Percentiles rank a stretch among this genome's conserved stretches.
phyloP scores from a whole-genome alignment of 805 yeast species.

The Wickerhamiella domercqiae region DNA sequence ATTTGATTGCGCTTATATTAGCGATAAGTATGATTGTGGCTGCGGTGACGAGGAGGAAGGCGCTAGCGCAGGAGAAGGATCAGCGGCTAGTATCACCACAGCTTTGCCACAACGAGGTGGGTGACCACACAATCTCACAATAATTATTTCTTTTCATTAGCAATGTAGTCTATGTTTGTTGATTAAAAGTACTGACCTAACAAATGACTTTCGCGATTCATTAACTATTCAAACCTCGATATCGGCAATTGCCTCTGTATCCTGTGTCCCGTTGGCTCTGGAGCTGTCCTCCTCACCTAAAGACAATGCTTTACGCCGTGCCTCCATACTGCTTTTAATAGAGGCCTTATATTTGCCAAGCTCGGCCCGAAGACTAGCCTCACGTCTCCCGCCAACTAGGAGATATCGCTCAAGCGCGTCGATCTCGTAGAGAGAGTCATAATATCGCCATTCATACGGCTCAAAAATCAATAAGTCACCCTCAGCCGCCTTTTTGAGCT shows the following conservation, averaged over 20 bases:
- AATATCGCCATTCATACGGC: conserved; percentile 17
- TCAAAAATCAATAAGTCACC: conserved; percentile 4
- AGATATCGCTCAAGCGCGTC: conserved; percentile 5
- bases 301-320: conserved; percentile 3
- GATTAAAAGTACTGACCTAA: no score
- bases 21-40: conserved; percentile 93
- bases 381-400: conserved; percentile 13
- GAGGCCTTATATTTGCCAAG: conserved; percentile 1
- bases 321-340: conserved; percentile 3
- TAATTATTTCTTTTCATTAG: no score
- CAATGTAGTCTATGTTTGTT: no score
- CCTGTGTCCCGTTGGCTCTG: no score
- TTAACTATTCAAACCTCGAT: no score
- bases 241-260: no score
- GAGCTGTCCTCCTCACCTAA: no score
- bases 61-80: no score
- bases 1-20: conserved; percentile 72
- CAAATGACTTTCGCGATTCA: no score
- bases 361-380: conserved; percentile 7
- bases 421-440: conserved; percentile 14
- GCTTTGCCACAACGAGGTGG: no score
- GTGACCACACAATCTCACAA: no score
- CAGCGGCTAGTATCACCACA: no score
- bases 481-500: conserved; percentile 9
- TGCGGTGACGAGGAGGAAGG: conserved; percentile 62